These are phyloP conservation scores for Delphinella strobiligena DNA, from an alignment of 2,329 filamentous ascomycete species.

Conservation along the genomic window DNA sequence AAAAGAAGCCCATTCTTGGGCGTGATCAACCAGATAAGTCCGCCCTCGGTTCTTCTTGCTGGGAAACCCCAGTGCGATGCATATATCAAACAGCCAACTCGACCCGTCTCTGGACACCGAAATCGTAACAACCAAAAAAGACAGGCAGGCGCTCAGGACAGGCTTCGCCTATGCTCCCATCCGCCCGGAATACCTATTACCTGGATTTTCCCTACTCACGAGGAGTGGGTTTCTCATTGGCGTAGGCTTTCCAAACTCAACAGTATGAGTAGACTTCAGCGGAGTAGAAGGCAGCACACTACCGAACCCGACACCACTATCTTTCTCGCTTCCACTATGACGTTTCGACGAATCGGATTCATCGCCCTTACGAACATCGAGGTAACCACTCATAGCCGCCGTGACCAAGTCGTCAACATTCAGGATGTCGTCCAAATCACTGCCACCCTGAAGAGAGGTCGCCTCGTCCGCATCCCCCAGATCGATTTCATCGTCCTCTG, in stretches of 20 bases:
- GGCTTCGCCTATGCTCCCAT: too few species aligned
- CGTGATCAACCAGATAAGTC: too few species aligned
- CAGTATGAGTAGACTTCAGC: neutral
- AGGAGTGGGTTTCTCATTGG: neutral
- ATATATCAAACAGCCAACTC: too few species aligned
- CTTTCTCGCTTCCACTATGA: conserved; percentile 18
- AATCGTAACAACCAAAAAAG: too few species aligned
- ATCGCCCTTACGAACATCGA: conserved; percentile 12
- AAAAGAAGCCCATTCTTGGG: too few species aligned
- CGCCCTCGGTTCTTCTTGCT: too few species aligned
- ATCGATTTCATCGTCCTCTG: conserved; percentile 52
- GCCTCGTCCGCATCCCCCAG: too few species aligned
- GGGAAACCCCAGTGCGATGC: too few species aligned
- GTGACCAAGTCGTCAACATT: conserved; percentile 15
- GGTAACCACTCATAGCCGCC: conserved; percentile 9
- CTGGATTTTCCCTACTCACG: neutral
- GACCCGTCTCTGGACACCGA: too few species aligned
- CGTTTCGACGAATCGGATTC: conserved; percentile 8
- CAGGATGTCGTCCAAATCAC: conserved; percentile 11
- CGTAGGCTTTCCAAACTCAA: neutral
- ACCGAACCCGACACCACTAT: conserved; percentile 17
- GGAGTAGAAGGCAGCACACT: neutral
- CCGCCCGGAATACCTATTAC: too few species aligned
- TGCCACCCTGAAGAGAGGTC: conserved; percentile 12
- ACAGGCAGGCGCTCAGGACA: too few species aligned